Base-by-base conservation (phyloP, 129 eudicot species). In the Silybum marianum region DNA sequence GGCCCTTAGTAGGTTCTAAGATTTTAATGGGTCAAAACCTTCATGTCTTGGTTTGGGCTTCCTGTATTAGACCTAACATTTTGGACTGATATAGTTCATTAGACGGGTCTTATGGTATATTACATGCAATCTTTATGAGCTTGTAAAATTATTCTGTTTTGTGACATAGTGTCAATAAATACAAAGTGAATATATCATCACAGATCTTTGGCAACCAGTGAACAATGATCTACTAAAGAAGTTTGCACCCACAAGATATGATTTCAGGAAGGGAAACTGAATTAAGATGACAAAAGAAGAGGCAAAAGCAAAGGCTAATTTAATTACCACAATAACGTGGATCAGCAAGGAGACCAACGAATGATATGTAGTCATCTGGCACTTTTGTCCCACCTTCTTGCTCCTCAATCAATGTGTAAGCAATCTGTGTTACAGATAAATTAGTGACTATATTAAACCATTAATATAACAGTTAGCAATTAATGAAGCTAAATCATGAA, bases 281-380 rank as follows among this genome's bases (percentile, higher is more conserved):
- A 63, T 58, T 58, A 58, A 58, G n/a, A 69, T 42, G 18, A 81
- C 22, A 44, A 71, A 58, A 14, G 46, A 65, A 82, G 40, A 66
- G 24, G 62, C 34, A 30, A 72, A 38, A 34, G 69, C 54, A 76
- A 63, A 81, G 51, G 68, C 58, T 78, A 78, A 34, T 39, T 90
- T 78, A 78, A 34, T 39, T 90, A 94, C 98, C 98, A 69, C 97
- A 91, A 81, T 92, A 95, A 77, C 88, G 92, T 58, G 93, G 97
- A 83, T 95, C 98, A 24, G 98, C 97, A 72, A 95, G 97, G 73
- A 95, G 96, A 71, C 89, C 90, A 83, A 95, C 96, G 84, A 95
- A 92, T 79, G 98, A 95, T 81, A 95, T 92, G 91, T 95, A 92
- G 85, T 90, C 97, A 87, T 90, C 92, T 70, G 90, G 83, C 22